phyloP scores from a whole-genome alignment of 345 rosid species.

The Sisymbrium irio region DNA sequence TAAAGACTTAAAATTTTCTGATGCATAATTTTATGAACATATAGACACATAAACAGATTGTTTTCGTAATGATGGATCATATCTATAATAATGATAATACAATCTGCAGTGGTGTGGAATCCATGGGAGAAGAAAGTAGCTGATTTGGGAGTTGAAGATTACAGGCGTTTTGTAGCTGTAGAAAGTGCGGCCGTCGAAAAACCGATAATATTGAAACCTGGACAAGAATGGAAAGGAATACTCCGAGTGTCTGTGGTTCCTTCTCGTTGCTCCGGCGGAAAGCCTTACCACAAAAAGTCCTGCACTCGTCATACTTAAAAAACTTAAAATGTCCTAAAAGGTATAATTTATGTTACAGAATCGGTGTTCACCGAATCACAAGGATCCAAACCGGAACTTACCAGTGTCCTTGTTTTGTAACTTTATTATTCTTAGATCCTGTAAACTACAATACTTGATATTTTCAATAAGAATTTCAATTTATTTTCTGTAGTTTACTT shows the following conservation, averaged over 20 bases:
- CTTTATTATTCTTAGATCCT: not conserved
- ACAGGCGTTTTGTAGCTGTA: constrained; percentile 74
- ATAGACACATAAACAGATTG: not conserved
- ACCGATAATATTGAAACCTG: constrained; percentile 70
- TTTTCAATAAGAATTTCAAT: not conserved
- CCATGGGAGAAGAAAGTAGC: constrained; percentile 91
- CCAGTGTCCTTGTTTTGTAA: not conserved
- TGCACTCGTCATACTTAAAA: not conserved
- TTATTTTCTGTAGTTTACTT: not conserved
- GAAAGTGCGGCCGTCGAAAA: constrained; percentile 79
- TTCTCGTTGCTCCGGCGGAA: constrained; percentile 34
- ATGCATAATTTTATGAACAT: not conserved
- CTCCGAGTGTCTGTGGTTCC: constrained; percentile 71
- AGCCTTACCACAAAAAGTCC: constrained; percentile 48
- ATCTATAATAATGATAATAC: not conserved
- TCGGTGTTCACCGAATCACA: constrained; percentile 3
- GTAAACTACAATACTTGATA: not conserved
- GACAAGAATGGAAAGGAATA: constrained; percentile 87
- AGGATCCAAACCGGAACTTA: not conserved
- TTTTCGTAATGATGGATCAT: not conserved
- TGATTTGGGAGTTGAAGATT: constrained; percentile 88
- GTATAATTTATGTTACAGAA: not conserved
- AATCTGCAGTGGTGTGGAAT: constrained; percentile 83
- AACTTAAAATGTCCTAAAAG: not conserved
- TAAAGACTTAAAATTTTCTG: constrained; percentile 22